Conservation (phyloP, 257 asterid genomes). For the Nemophila menziesii region DNA sequence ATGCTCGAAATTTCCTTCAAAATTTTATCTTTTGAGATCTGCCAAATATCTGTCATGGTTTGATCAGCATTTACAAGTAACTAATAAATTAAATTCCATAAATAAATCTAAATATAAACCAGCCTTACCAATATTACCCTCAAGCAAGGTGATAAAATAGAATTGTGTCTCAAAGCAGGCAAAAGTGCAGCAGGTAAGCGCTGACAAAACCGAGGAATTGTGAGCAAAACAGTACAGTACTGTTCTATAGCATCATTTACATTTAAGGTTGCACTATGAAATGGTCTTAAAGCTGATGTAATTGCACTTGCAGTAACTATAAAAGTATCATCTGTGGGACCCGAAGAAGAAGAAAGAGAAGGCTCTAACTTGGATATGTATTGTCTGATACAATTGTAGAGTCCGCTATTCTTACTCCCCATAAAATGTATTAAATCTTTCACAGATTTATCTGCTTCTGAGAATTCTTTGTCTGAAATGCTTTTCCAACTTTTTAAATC, state of each 20-base stretch:
- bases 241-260: slow-evolving; percentile 44
- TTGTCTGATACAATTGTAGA: slow-evolving; percentile 50
- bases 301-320: slow-evolving; percentile 73
- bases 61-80: slow-evolving; percentile 36
- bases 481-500: slow-evolving; percentile 84
- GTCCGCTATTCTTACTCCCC: slow-evolving; percentile 52
- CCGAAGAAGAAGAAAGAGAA: slow-evolving; percentile 28
- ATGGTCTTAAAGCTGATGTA: slow-evolving; percentile 78
- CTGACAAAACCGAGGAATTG: slow-evolving; percentile 83
- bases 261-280: slow-evolving; percentile 38
- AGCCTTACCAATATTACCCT: slow-evolving; percentile 68
- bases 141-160: slow-evolving; percentile 74
- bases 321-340: slow-evolving; percentile 56
- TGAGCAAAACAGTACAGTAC: slow-evolving; percentile 57
- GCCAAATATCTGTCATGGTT: slow-evolving; percentile 92
- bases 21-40: slow-evolving; percentile 72
- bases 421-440: slow-evolving; percentile 45
- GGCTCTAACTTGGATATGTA: slow-evolving; percentile 53
- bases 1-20: slow-evolving; percentile 44
- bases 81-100: slow-evolving; percentile 9
- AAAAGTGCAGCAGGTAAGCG: slow-evolving; percentile 69
- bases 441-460: slow-evolving; percentile 44
- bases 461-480: slow-evolving; percentile 23
- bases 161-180: slow-evolving; percentile 82
- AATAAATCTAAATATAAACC: slow-evolving; percentile 8